Base-by-base conservation (phyloP, 2,329 filamentous ascomycete species). In the Scytalidium sp. region DNA sequence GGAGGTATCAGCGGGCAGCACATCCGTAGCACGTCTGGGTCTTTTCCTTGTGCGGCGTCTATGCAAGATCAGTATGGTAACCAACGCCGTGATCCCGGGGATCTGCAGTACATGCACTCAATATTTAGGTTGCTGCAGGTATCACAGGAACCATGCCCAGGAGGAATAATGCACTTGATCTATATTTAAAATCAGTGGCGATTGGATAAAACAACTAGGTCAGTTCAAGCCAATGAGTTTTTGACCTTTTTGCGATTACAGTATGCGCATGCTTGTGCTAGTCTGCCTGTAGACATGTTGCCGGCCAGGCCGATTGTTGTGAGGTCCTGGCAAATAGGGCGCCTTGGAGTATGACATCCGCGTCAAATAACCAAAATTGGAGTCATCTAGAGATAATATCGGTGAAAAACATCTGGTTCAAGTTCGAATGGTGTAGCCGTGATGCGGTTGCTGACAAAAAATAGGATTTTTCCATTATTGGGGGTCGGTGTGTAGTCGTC, bases 201-300 rank as follows among this genome's bases (percentile, higher is more conserved):
- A 44, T 19, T 27, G 43, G 19, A 32, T 46, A 40, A 15, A 17
- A 44, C 27, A 20, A 8, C 23, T 50, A 42, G 19, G 32, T 20
- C 13, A 19, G n/a, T n/a, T n/a, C n/a, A 9, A 15, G 9, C 25
- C 25, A 29, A 29, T 29, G n/a, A n/a, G n/a, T n/a, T n/a, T n/a
- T 29, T 19, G 32, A 53, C 54, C 57, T 65, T 65, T 44, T 64
- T 65, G 49, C 60, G 63, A 50, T 65, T 65, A 40, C 62, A 64
- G 15, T 59, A 60, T 15, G 63, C 54, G 50, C 63, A 65, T 9
- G 63, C 63, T 17, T 55, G 59, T n/a, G 61, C 45, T 17, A 46
- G 22, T 40, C 20, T 46, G 45, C 22, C 19, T 23, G 23, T 39
- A 5, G 45, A 22, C 17, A 39, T 41, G 21, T 41, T 17, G 21